phyloP scores from a whole-genome alignment of 805 yeast genomes.

The Barnettozyma sp. region DNA sequence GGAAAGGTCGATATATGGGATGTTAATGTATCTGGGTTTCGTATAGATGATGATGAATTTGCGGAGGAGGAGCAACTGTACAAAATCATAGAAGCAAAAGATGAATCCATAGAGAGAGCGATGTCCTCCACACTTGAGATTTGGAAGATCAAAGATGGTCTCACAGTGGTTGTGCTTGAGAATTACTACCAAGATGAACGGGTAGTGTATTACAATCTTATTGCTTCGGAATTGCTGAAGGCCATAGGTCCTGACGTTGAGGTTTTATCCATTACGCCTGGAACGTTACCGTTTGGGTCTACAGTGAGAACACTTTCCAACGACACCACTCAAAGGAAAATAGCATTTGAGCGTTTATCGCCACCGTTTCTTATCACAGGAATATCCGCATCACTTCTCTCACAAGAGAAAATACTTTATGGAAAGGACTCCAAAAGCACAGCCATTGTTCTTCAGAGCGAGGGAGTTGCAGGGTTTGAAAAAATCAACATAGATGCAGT shows the following conservation, averaged over 20 bases:
- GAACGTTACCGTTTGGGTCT: conserved; percentile 26
- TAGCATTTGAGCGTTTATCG: conserved; percentile 25
- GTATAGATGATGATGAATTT: conserved; percentile 27
- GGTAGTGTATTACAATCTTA: conserved; percentile 27
- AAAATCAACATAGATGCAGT: conserved; percentile 37
- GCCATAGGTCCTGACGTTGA: conserved; percentile 4
- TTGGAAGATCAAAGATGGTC: conserved; percentile 8
- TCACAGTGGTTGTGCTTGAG: conserved; percentile 13
- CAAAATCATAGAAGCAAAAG: conserved; percentile 21
- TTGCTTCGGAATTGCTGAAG: conserved; percentile 23
- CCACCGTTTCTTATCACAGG: conserved; percentile 65
- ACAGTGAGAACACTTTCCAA: conserved; percentile 17
- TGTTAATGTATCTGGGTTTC: not conserved
- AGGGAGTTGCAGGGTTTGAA: conserved; percentile 57
- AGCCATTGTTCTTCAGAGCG: conserved; percentile 39
- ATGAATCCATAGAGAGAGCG: conserved; percentile 4
- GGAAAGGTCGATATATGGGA: conserved; percentile 5
- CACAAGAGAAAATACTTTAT: conserved; percentile 18
- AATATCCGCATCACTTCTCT: conserved; percentile 39
- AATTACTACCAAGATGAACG: conserved; percentile 27
- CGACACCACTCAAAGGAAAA: conserved; percentile 4
- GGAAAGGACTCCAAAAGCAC: conserved; percentile 9
- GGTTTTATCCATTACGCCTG: conserved; percentile 27
- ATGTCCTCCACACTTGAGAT: conserved; percentile 12
- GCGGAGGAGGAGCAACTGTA: conserved; percentile 47